A percentile compares a stretch with the other conserved stretches of the same genome.
phyloP scores from a whole-genome alignment of 176 grass and related monocot species.

The Luzula sylvatica region DNA sequence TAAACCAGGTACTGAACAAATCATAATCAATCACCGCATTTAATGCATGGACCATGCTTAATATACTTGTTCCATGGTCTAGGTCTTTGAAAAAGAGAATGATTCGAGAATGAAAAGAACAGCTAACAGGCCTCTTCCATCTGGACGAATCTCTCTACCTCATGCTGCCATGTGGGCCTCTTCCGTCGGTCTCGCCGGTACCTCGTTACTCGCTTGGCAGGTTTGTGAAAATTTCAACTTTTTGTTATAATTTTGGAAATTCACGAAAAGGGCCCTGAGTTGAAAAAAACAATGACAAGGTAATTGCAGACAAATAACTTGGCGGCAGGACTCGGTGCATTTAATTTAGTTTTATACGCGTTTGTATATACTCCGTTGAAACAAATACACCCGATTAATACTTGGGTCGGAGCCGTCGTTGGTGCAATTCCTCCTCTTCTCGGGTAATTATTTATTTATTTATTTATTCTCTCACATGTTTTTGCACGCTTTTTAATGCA shows the following conservation, averaged over 20 bases:
- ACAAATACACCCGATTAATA: slow-evolving; percentile 97
- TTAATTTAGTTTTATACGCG: slow-evolving; percentile 85
- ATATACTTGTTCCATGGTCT: not conserved
- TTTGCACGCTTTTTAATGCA: not conserved
- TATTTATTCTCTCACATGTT: slow-evolving; percentile 7
- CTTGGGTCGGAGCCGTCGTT: slow-evolving; percentile 97
- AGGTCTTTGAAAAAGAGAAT: slow-evolving; percentile 86
- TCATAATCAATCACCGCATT: not conserved
- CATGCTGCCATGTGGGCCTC: slow-evolving; percentile 96
- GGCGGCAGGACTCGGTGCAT: slow-evolving; percentile 75
- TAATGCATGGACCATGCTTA: not conserved
- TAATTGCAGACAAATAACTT: slow-evolving; percentile 81
- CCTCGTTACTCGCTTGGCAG: slow-evolving; percentile 73
- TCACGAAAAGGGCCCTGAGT: not conserved
- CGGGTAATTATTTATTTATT: slow-evolving; percentile 43
- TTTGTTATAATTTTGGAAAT: not conserved
- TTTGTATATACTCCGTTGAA: slow-evolving; percentile 98
- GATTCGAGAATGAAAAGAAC: slow-evolving; percentile 96
- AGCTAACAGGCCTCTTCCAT: slow-evolving; percentile 60
- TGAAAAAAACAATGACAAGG: slow-evolving; percentile 40
- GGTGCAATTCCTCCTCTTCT: slow-evolving; percentile 97
- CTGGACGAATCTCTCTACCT: slow-evolving; percentile 56
- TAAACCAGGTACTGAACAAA: slow-evolving; percentile 61
- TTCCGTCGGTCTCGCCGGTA: slow-evolving; percentile 68
- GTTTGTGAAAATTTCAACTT: slow-evolving; percentile 27